Percentiles rank a stretch among this genome's conserved stretches.
Evolutionary conservation across 1,284 basidiomycete species (phyloP).

Genomic region (Pyrrhoderma noxium): DNA sequence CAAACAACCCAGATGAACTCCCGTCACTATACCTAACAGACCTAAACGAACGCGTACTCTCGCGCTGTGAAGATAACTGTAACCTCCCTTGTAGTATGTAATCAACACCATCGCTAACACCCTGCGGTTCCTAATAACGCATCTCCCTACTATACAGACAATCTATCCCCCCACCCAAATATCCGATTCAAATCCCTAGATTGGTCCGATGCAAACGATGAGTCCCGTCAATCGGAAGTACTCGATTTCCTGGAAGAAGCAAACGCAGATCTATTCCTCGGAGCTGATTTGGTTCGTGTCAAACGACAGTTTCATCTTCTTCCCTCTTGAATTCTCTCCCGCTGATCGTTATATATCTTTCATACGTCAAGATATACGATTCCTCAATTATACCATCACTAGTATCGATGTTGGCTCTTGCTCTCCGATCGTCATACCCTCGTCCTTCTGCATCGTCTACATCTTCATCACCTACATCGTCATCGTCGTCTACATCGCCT

Average conservation of each 20-base stretch:
- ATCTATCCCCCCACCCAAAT: slow-evolving; percentile 39
- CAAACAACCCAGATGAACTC: slow-evolving; percentile 8
- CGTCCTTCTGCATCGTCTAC: no score
- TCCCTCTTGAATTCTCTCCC: no score
- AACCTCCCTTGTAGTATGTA: slow-evolving; percentile 56
- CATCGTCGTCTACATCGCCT: no score
- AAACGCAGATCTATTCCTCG: slow-evolving; percentile 50
- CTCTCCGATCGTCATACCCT: slow-evolving; percentile 32
- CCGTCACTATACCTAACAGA: slow-evolving; percentile 55
- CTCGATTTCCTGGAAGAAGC: slow-evolving; percentile 34
- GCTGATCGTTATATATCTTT: no score
- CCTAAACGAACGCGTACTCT: slow-evolving; percentile 55
- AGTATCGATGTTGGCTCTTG: slow-evolving; percentile 42
- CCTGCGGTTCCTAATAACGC: slow-evolving; percentile 4
- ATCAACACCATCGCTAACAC: not conserved
- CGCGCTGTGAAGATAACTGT: slow-evolving; percentile 50
- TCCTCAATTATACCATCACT: slow-evolving; percentile 53
- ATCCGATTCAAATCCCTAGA: slow-evolving; percentile 44
- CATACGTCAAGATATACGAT: slow-evolving; percentile 53
- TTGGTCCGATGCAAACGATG: slow-evolving; percentile 53
- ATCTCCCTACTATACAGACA: slow-evolving; percentile 36
- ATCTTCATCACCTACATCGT: no score
- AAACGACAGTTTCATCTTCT: no score
- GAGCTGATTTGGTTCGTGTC: slow-evolving; percentile 63
- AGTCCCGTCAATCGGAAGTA: slow-evolving; percentile 22